A percentile compares a stretch with the other conserved stretches of the same genome.
Conservation (phyloP, 768 basidiomycete genomes). For the Termitomyces sp. region DNA sequence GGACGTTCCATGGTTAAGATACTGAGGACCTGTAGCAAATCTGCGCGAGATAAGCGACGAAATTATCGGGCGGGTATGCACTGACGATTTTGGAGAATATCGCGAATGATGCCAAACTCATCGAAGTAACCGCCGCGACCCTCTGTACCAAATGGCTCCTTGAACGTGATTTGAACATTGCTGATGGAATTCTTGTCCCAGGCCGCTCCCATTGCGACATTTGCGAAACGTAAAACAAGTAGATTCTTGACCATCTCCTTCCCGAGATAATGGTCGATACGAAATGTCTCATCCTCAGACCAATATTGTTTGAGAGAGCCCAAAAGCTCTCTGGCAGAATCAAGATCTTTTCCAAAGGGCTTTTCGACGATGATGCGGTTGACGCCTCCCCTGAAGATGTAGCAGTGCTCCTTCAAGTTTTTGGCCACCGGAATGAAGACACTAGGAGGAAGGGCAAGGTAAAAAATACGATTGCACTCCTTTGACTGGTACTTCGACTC, state of each 20-base stretch:
- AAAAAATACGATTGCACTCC: conserved; percentile 82
- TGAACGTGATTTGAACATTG: conserved; percentile 99
- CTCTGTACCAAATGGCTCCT: conserved; percentile 98
- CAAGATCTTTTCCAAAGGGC: conserved; percentile 94
- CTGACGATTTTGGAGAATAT: conserved; percentile 97
- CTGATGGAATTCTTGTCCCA: conserved; percentile 97
- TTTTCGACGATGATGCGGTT: conserved; percentile 98
- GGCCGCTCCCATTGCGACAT: conserved; percentile 78
- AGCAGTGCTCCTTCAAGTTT: conserved; percentile 79
- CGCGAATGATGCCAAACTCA: conserved; percentile 98
- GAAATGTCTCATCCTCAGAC: conserved; percentile 97
- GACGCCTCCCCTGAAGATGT: conserved; percentile 57
- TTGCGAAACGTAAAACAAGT: conserved; percentile 92
- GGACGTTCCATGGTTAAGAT: conserved; percentile 97
- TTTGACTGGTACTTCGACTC: conserved; percentile 64
- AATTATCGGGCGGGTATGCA: conserved; percentile 15
- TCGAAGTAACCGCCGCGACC: conserved; percentile 99
- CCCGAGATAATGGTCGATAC: conserved; percentile 98
- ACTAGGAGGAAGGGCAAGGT: conserved; percentile 95
- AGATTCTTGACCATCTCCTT: conserved; percentile 99
- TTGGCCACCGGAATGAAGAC: conserved; percentile 90
- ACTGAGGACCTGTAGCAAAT: conserved; percentile 91
- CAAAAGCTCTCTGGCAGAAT: conserved; percentile 77
- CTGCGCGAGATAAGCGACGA: conserved; percentile 36
- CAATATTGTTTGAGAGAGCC: conserved; percentile 78